Evolutionary conservation across 2,329 filamentous ascomycete genomes (phyloP), one percentile per base, ranked within the genome.

Genomic region (Xylaria multiplex): DNA sequence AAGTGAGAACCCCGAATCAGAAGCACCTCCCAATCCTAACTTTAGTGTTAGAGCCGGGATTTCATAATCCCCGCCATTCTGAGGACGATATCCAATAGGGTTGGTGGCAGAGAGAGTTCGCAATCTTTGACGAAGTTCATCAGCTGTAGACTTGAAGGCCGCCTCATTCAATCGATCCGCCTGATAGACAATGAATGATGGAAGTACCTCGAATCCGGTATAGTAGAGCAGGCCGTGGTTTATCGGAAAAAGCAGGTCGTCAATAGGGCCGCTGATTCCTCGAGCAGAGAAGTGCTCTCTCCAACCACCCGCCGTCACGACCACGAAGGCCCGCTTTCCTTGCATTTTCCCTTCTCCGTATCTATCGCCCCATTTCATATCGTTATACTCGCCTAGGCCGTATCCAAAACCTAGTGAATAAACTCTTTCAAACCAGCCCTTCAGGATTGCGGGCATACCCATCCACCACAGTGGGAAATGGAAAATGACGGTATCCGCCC

Each of bases 381-480:
- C 37, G 6, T 14, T 57, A 19, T 65, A 30, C 45, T 53, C 52
- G 3, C 63, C 52, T 1, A 62, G 16, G n/a, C 57, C 24, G 19
- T 65, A 65, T 14, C 6, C 63, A 19, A 57, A 65, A 7, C 57
- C 62, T 1, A 52, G 11, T 2, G 43, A 62, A 30, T 46, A 61
- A 11, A 65, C 43, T 22, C 63, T 56, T 7, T 53, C 63, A 22
- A 57, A 62, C 58, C 27, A 62, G 19, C 45, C 57, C 32, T 65
- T 62, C 11, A 52, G 14, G 22, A 65, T 65, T 5, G 57, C 57
- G 16, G 58, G 52, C 58, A 50, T 50, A 11, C 42, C 42, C 42
- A 65, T 35, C 57, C 57, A 65, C 62, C 52, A 57, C 43, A 57
- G 22, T 5, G 62, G 52, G 22, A 50, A 65, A 0, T 50, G 49